Evolutionary conservation across 805 yeast species (phyloP).

Genomic region (Candida ponderosae): DNA sequence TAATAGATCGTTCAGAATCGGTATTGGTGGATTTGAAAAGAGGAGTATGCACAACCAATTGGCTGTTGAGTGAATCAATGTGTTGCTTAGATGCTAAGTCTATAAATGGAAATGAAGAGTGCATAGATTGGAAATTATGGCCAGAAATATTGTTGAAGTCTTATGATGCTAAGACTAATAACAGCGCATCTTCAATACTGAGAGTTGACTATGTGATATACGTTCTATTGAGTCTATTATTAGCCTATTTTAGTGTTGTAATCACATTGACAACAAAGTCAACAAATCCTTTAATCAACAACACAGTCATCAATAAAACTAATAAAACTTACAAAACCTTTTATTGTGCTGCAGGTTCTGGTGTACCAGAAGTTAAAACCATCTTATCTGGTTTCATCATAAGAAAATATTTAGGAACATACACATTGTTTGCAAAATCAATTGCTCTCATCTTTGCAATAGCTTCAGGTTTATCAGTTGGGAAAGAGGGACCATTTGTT

Average conservation of each 20-base stretch:
- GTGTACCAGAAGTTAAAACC: conserved; percentile 56
- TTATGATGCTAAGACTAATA: conserved; percentile 1
- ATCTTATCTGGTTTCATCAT: conserved; percentile 52
- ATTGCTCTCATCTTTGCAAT: conserved; percentile 42
- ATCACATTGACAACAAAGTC: conserved; percentile 40
- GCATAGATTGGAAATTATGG: conserved; percentile 41
- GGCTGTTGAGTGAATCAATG: conserved; percentile 33
- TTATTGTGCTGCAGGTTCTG: conserved; percentile 51
- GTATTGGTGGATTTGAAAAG: conserved; percentile 41
- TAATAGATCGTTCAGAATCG: conserved; percentile 39
- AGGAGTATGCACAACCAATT: conserved; percentile 41
- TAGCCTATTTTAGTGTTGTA: conserved; percentile 37
- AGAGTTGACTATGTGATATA: conserved; percentile 28
- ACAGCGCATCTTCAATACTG: background rate
- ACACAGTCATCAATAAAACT: background rate
- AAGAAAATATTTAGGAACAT: conserved; percentile 41
- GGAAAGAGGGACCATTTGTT: conserved; percentile 58
- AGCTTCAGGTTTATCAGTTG: conserved; percentile 49
- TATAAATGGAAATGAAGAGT: conserved; percentile 13
- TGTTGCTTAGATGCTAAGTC: conserved; percentile 28
- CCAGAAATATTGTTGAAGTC: conserved; percentile 19
- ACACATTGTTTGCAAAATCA: conserved; percentile 42
- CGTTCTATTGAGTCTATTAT: conserved; percentile 26
- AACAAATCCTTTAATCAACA: conserved; percentile 19
- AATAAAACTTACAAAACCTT: conserved; percentile 14